Evolutionary conservation across 1,139 yeast species (phyloP), one percentile per base, ranked within the genome.

Genomic region (Sugiyamaella pinicola): DNA sequence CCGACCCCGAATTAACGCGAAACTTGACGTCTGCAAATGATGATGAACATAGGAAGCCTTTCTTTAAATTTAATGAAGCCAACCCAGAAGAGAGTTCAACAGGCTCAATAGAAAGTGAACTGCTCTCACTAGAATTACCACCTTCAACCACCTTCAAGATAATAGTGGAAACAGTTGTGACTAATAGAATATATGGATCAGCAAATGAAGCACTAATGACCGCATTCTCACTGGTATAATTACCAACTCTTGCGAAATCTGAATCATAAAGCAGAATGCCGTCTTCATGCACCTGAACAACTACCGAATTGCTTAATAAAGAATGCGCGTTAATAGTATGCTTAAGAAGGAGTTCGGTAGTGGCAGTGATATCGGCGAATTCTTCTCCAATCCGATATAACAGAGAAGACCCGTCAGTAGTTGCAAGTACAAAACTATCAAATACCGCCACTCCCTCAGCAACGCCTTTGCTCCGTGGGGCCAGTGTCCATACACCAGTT

Each of bases 281-380:
- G 44, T 80, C 78, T 0, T 87, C 81, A 0, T 95, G 84, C 0
- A 89, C 82, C 66, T 90, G 96, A 13, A 88, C 78, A 46, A 88
- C 81, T 57, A 81, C 76, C 57, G 82, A 79, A 1, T 84, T 84
- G 29, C 77, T 77, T 53, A 80, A 75, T 56, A 85, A 70, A 52
- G 81, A 82, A 39, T 82, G 87, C 63, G 87, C 83, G 33, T 82
- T 81, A 12, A 89, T 74, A 0, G 96, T 89, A 38, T 82, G 83
- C 53, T 82, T 78, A 56, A 82, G 81, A 54, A 82, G 77, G 64
- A 89, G 85, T 58, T 82, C 84, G 46, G 82, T 49, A 9, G 54
- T 57, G 12, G 84, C 77, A 51, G 81, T 82, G 55, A 85, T 73
- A 51, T 87, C 78, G 37, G 84, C 79, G 68, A 87, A 87, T 29